Conservation (phyloP, 352 stramenopile species). For the Pythium chondricola region DNA sequence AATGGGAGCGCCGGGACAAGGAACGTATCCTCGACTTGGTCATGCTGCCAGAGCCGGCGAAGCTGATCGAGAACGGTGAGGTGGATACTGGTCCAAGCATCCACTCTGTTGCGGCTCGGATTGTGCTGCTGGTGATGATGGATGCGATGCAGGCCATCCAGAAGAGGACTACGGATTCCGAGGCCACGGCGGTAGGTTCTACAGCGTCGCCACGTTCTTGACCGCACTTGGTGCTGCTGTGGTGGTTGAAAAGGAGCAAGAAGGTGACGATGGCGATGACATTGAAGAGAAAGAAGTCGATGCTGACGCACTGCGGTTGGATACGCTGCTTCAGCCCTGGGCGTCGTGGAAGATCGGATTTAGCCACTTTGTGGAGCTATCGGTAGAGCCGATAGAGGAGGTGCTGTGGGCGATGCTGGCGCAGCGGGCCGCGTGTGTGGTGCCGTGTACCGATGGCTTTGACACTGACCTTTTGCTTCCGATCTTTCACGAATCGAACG, state of each 20-base stretch:
- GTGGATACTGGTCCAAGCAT: not conserved
- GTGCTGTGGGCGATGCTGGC: slow-evolving; percentile 22
- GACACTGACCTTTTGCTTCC: slow-evolving; percentile 10
- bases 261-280: not conserved
- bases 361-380: slow-evolving; percentile 21
- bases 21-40: not conserved
- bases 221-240: not conserved
- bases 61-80: not conserved
- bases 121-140: slow-evolving; percentile 2
- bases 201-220: not conserved
- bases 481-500: slow-evolving; percentile 1
- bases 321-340: not conserved
- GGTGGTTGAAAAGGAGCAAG: not conserved
- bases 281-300: no score
- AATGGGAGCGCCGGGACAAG: not conserved
- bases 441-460: not conserved
- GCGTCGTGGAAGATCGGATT: slow-evolving; percentile 16
- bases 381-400: slow-evolving; percentile 7
- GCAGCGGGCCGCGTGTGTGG: slow-evolving; percentile 11
- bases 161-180: not conserved
- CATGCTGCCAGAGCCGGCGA: not conserved
- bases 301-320: no score
- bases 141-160: not conserved
- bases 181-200: not conserved
- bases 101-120: not conserved